phyloP scores from a whole-genome alignment of 306 rosid species.

The Fagus sylvatica region DNA sequence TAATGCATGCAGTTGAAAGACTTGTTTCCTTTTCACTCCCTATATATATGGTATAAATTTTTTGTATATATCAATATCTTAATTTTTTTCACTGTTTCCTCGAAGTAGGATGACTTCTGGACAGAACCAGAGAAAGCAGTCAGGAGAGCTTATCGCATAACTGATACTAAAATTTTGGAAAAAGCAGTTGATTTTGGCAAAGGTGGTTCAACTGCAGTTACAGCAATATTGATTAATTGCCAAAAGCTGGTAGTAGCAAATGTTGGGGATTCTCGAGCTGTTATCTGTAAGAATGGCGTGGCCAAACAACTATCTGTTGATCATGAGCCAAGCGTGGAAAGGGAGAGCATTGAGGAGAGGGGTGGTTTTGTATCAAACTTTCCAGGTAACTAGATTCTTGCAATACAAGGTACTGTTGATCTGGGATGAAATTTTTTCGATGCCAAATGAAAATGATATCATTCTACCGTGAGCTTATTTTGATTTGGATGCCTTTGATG shows the following conservation, averaged over 20 bases:
- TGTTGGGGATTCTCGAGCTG: conserved; percentile 94
- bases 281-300: conserved; percentile 59
- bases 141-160: conserved; percentile 64
- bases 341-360: conserved; percentile 58
- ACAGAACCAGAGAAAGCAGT: conserved; percentile 61
- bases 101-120: conserved; percentile 77
- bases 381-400: conserved; percentile 59
- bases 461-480: neutral
- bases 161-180: conserved; percentile 74
- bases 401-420: neutral
- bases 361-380: conserved; percentile 96
- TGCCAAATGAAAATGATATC: neutral
- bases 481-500: neutral
- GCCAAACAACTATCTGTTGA: conserved; percentile 83
- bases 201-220: conserved; percentile 98
- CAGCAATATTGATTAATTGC: conserved; percentile 88
- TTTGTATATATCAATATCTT: neutral
- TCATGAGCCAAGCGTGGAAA: conserved; percentile 80
- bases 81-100: neutral
- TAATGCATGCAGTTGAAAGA: conserved; percentile 14
- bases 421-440: neutral
- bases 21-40: conserved; percentile 1
- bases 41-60: neutral
- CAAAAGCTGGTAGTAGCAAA: conserved; percentile 78
- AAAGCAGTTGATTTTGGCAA: conserved; percentile 71